Base-by-base conservation (phyloP, 352 stramenopile species). In the Hyaloperonospora brassicae region DNA sequence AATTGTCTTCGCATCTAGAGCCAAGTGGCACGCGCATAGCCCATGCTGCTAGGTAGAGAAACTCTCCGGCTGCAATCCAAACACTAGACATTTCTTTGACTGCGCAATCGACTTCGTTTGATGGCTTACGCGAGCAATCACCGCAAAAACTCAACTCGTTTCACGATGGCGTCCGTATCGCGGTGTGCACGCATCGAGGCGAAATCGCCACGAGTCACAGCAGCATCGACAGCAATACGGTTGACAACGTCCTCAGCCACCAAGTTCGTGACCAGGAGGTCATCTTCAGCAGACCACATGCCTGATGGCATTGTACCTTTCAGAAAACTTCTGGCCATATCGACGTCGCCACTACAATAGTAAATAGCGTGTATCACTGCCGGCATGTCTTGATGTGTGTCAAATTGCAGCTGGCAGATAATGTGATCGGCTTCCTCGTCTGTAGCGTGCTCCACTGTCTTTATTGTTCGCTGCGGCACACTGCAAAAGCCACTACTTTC, bases 91-190 rank as follows among this genome's bases (percentile, higher is more conserved):
- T 34, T 34, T 34, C 27, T 17, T 17, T 8, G 27, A 34, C 27
- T 17, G 24, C 38, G 47, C 25, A 44, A 47, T 35, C 43, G 12
- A 34, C 43, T 51, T 39, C 54, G 56, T 56, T 27, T 44, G 55
- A 49, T 64, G 35, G 25, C 42, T 40, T 17, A 34, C 27, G 27
- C 27, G n/a, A 42, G 44, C n/a, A 22, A 50, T 66, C 35, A 97
- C 86, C 73, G 51, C 61, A 87, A 67, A 56, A 83, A 86, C 27
- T 64, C 55, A 52, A 85, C 70, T 50, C 77, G 75, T 44, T 64
- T 59, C 52, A 76, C 41, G 52, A 87, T 81, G 34, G 79, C 69
- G 35, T 64, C 61, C 11, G 47, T 45, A 24, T 60, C 63, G 17
- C 72, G 73, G 21, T 46, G 40, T 13, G 68, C 59, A 43, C 52